Base-by-base conservation (phyloP, 2,329 filamentous ascomycete species). In the Hirsutella thompsonii region DNA sequence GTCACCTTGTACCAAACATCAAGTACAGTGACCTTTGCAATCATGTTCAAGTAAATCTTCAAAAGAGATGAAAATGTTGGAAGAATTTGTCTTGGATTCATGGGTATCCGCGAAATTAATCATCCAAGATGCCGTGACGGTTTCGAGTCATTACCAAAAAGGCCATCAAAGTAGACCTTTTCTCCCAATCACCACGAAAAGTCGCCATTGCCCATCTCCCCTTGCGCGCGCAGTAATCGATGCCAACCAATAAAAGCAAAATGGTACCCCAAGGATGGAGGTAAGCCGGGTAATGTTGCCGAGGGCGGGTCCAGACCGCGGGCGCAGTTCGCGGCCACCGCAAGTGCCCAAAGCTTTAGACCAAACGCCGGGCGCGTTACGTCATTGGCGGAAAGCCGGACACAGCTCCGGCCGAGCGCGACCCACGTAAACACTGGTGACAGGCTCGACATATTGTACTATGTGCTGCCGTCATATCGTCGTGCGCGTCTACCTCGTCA, bases 81-180 rank as follows among this genome's bases (percentile, higher is more conserved):
- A 33, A 28, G 16, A 34, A 20, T 18, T 21, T 18, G 18, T 34
- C 30, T 37, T 38, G 40, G 35, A 41, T 38, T 38, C 37, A 37
- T 23, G 40, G 40, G 40, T 41, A 41, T 41, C 40, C 40, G 30
- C 29, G 26, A 38, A 33, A 41, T 30, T 41, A 38, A 21, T 20
- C 21, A 41, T 37, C 40, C 34, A 41, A 41, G 14, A 33, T 16
- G 20, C 23, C 32, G 26, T 18, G 14, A 37, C 21, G 35, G 21
- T 29, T 37, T 29, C 40, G 26, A 19, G 35, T 16, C 35, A 2
- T 28, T n/a, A 26, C 35, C 26, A 28, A 16, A 16, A 16, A 14
- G 29, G 2, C 13, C 10, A 11, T 14, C 10, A 29, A 11, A n/a
- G 13, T n/a, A 32, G 16, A 5, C 8, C 13, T n/a, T n/a, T 2